Conservation (phyloP, 331 rosid species). For the Malus hybrid region DNA sequence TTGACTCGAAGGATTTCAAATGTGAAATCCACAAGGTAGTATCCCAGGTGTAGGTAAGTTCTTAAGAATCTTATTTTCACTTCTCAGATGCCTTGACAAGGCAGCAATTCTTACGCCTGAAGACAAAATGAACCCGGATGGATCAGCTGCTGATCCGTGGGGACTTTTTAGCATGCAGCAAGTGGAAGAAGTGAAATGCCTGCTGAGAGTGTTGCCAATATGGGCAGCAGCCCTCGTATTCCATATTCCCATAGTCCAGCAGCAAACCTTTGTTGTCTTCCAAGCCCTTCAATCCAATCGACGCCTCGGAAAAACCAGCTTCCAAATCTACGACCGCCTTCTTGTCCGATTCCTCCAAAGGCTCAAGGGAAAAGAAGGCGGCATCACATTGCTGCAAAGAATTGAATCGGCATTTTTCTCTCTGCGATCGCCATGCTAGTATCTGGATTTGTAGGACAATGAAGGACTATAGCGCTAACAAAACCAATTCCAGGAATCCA, state of each 20-base stretch:
- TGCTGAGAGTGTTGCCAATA: constrained; percentile 60
- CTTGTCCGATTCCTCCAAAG: constrained; percentile 46
- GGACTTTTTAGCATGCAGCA: constrained; percentile 66
- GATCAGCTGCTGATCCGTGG: constrained; percentile 72
- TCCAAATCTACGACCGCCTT: constrained; percentile 55
- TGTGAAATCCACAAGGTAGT: no score
- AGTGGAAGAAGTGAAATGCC: constrained; percentile 81
- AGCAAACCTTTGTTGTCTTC: constrained; percentile 49
- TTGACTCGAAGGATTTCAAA: no score
- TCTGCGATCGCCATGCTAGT: constrained; percentile 34
- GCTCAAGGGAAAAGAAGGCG: constrained; percentile 46
- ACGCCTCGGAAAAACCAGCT: constrained; percentile 26
- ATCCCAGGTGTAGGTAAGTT: constrained; percentile 31
- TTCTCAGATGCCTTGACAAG: constrained; percentile 61
- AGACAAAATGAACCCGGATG: constrained; percentile 47
- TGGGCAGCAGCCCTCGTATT: constrained; percentile 52
- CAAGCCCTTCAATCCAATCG: constrained; percentile 80
- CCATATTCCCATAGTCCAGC: constrained; percentile 44
- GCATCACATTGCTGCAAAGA: constrained; percentile 69
- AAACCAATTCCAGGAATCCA: constrained; percentile 32
- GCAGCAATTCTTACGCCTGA: constrained; percentile 53
- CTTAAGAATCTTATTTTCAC: neutral
- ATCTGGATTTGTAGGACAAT: constrained; percentile 33
- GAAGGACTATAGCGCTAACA: constrained; percentile 45
- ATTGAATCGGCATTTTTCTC: constrained; percentile 56